A percentile compares a stretch with the other conserved stretches of the same genome.
These are phyloP conservation scores for Rhodomyrtus psidioides DNA, from an alignment of 441 rosid species.

Conservation along the genomic window DNA sequence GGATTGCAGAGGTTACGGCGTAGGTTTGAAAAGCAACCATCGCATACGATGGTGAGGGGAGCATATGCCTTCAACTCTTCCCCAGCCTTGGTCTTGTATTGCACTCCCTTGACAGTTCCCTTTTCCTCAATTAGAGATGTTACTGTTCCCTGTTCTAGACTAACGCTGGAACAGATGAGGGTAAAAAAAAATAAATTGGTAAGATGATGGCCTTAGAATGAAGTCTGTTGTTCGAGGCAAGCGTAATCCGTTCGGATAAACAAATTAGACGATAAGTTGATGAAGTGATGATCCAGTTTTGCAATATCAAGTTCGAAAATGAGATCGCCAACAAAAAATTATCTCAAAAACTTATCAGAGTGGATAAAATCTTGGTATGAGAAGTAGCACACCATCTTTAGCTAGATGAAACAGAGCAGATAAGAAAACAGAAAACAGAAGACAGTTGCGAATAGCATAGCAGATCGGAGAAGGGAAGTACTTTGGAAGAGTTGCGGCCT, in stretches of 20 bases:
- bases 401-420: background rate
- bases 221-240: background rate
- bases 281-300: background rate
- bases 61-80: conserved; percentile 7
- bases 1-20: conserved; percentile 12
- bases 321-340: background rate
- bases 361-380: background rate
- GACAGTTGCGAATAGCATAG: background rate
- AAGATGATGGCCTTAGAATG: background rate
- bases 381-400: background rate
- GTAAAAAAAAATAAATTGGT: background rate
- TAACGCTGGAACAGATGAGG: background rate
- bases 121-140: conserved; percentile 17
- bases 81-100: conserved; percentile 10
- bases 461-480: background rate
- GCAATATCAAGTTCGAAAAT: background rate
- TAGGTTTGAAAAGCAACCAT: conserved; percentile 6
- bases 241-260: background rate
- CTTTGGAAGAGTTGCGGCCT: conserved; percentile 2
- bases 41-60: conserved; percentile 7
- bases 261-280: background rate
- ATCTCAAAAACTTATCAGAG: background rate
- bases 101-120: conserved; percentile 13
- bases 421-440: background rate
- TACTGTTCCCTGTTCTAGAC: conserved; percentile 15